phyloP scores from a whole-genome alignment of 2,329 filamentous ascomycete species.

The Aplosporella prunicola region DNA sequence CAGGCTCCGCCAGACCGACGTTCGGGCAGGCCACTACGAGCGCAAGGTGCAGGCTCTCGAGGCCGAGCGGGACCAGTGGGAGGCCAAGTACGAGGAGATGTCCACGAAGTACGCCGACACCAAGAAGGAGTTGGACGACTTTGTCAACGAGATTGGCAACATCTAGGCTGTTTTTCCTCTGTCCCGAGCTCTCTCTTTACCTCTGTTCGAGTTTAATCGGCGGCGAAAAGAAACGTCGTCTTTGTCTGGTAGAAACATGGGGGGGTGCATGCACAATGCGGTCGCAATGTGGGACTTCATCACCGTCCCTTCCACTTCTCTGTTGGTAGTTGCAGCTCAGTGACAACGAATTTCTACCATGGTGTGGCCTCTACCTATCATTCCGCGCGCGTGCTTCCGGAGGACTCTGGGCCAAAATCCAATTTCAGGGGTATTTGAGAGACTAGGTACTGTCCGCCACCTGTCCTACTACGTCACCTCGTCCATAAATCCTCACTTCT shows the following conservation, averaged over 20 bases:
- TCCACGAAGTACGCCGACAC: slow-evolving; percentile 72
- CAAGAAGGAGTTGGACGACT: slow-evolving; percentile 85
- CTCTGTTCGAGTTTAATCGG: slow-evolving; percentile 5
- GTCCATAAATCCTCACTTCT: slow-evolving; percentile 16
- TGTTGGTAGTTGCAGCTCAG: slow-evolving; percentile 15
- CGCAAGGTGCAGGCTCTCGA: slow-evolving; percentile 98
- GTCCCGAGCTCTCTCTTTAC: background rate
- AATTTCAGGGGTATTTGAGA: too few relatives aligned
- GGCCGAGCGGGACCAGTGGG: slow-evolving; percentile 84
- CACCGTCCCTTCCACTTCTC: slow-evolving; percentile 8
- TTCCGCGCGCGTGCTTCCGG: background rate
- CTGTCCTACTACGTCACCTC: too few relatives aligned
- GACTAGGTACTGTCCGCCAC: too few relatives aligned
- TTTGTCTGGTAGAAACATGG: slow-evolving; percentile 1
- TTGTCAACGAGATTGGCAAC: slow-evolving; percentile 85
- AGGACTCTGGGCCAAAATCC: too few relatives aligned
- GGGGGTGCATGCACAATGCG: slow-evolving; percentile 3
- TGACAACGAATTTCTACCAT: slow-evolving; percentile 11
- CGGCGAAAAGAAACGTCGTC: slow-evolving; percentile 6
- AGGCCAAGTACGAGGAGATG: slow-evolving; percentile 97
- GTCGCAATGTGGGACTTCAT: slow-evolving; percentile 3
- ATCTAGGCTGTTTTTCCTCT: slow-evolving; percentile 51
- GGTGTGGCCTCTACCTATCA: background rate
- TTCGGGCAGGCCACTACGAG: slow-evolving; percentile 98
- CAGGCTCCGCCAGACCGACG: slow-evolving; percentile 96